Conservation (phyloP, 1,284 basidiomycete genomes). For the Sanghuangporus sanghuang region DNA sequence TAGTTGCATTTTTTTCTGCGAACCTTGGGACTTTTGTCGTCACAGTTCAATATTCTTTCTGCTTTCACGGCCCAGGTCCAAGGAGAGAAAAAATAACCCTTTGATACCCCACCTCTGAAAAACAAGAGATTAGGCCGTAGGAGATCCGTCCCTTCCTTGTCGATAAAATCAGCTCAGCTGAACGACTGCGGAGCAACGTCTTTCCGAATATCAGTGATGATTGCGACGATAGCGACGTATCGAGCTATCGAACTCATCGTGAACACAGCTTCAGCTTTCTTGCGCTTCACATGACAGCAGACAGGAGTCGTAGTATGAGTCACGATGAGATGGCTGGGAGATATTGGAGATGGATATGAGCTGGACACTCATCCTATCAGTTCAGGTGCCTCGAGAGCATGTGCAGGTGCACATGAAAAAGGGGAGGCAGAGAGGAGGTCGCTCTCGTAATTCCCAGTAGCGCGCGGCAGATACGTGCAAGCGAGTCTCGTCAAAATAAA, state of each 20-base stretch:
- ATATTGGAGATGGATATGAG: background rate
- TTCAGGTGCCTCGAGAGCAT: background rate
- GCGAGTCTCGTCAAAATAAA: background rate
- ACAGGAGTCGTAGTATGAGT: background rate
- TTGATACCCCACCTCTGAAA: background rate
- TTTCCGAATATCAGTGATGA: background rate
- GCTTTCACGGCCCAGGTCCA: background rate
- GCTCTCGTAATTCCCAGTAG: background rate
- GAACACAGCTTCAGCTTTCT: background rate
- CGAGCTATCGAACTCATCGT: too few relatives aligned
- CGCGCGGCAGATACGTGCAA: background rate
- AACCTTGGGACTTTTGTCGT: background rate
- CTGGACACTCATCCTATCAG: background rate
- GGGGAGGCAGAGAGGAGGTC: background rate
- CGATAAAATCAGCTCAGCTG: background rate
- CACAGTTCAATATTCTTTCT: background rate
- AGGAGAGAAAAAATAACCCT: background rate
- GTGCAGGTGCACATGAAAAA: background rate
- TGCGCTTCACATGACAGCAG: background rate
- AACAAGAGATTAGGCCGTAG: background rate
- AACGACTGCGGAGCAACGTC: background rate
- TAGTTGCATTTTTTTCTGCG: background rate
- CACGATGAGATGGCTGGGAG: background rate
- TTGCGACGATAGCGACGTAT: background rate
- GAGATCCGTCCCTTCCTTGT: background rate